These are phyloP conservation scores for Phanerochaete carnosa DNA, from an alignment of 768 basidiomycete genomes.

Conservation along the genomic window DNA sequence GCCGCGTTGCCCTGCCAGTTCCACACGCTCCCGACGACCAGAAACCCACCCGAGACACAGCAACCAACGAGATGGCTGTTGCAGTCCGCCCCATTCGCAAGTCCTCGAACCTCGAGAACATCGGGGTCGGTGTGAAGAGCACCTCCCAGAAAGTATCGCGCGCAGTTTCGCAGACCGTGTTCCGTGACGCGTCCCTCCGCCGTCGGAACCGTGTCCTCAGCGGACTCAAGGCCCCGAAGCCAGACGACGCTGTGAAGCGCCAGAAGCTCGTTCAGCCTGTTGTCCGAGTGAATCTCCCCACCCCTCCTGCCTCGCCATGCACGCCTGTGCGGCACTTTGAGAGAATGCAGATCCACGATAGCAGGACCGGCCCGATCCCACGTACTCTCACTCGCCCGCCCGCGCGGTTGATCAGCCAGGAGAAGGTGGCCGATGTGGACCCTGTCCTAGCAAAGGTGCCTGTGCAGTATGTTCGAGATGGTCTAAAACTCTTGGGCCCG, in stretches of 20 bases:
- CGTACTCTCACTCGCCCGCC: neutral
- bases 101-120: conserved; percentile 25
- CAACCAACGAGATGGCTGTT: neutral
- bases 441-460: conserved; percentile 50
- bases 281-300: conserved; percentile 5
- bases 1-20: neutral
- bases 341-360: neutral
- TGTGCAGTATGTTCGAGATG: conserved; percentile 59
- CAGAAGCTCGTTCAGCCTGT: neutral
- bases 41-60: neutral
- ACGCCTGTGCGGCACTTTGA: neutral
- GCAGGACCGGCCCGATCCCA: neutral
- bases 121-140: conserved; percentile 6
- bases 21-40: neutral
- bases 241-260: neutral
- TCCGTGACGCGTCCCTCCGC: conserved; percentile 11
- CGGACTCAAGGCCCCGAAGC: conserved; percentile 2
- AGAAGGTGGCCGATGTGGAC: conserved; percentile 52
- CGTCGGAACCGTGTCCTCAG: conserved; percentile 13
- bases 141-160: neutral
- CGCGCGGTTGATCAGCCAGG: conserved; percentile 22
- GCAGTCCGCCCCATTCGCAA: conserved; percentile 17
- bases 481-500: conserved; percentile 42
- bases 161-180: conserved; percentile 1
- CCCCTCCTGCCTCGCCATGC: conserved; percentile 6